Percentiles rank a stretch among this genome's conserved stretches.
phyloP scores from a whole-genome alignment of 176 grass and related monocot genomes.

The Cocos nucifera region DNA sequence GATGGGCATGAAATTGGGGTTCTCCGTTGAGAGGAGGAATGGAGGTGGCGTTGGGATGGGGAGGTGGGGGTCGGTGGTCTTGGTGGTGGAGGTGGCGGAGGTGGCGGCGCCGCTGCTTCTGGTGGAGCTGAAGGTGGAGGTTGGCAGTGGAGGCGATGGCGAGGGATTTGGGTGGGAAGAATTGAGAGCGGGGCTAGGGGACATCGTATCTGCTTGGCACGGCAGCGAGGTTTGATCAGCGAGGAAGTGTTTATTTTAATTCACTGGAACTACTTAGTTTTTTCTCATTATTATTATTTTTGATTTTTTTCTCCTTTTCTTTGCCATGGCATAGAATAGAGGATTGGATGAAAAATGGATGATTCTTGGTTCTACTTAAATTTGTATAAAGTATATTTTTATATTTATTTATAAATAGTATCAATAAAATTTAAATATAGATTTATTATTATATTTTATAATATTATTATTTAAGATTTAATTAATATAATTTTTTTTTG shows the following conservation, averaged over 20 bases:
- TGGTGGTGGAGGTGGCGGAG: constrained; percentile 45
- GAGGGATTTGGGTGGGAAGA: constrained; percentile 54
- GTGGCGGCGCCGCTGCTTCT: constrained; percentile 55
- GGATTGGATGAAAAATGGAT: no score
- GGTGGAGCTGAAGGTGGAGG: constrained; percentile 48
- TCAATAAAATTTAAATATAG: no score
- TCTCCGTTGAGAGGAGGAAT: constrained; percentile 34
- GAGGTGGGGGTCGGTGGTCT: constrained; percentile 21
- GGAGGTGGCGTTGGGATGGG: background rate
- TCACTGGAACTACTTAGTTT: no score
- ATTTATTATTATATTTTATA: no score
- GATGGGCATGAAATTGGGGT: constrained; percentile 44
- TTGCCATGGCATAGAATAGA: background rate
- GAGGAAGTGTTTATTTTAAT: background rate
- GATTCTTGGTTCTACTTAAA: no score
- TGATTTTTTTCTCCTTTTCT: background rate
- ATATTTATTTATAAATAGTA: no score
- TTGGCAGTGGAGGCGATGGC: constrained; percentile 10
- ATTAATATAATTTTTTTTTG: no score
- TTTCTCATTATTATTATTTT: constrained; percentile 11
- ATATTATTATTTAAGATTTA: no score
- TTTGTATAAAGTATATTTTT: no score
- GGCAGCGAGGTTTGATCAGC: constrained; percentile 2
- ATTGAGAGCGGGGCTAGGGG: constrained; percentile 51
- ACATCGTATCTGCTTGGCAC: constrained; percentile 58